Evolutionary conservation across 2,329 filamentous ascomycete species (phyloP), one percentile per base, ranked within the genome.

Genomic region (Mycogone perniciosa): DNA sequence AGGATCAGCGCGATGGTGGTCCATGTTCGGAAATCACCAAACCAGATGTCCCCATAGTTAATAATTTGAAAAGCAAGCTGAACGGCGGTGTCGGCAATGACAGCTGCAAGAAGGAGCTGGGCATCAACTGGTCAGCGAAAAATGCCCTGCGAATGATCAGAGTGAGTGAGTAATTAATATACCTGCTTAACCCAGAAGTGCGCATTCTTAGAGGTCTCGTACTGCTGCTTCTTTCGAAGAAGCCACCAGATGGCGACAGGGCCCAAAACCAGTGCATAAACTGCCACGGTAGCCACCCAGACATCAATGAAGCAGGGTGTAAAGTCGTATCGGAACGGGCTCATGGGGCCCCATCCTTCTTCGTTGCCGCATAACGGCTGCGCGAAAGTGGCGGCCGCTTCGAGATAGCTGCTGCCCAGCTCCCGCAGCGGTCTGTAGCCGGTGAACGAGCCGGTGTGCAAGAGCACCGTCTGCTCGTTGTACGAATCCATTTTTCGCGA

Each of bases 281-380:
- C 77, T 7, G 89, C 88, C 30, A 96, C 88, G 2, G 78, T 72
- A 33, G 87, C 82, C 53, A 97, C 81, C 82, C 89, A 91, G 26
- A 95, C 81, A 67, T 99, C 95, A 62, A 97, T 84, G 66, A 99
- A 99, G 74, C 93, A 99, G 38, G 93, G 92, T 11, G 93, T 97
- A 63, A 99, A 90, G 72, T 99, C 93, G 70, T 89, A 96, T 67
- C 92, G 80, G 59, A 84, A 77, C 34, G 85, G 84, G 70, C 90
- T 96, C 65, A 99, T 66, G 26, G 93, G 93, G 1, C 95, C 95
- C 93, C 93, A 99, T 62, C 93, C 95, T 71, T 97, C 92, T 49
- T 77, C 75, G 70, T 96, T 93, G 67, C 86, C 82, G 72, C 92
- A 97, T 68, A 96, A 75, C 52, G 88, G 83, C 66, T 95, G 87